Percentiles rank a stretch among this genome's conserved stretches.
These are phyloP conservation scores for Aspergillus fumigatus DNA, from an alignment of 2,329 filamentous ascomycete genomes.

Conservation along the genomic window DNA sequence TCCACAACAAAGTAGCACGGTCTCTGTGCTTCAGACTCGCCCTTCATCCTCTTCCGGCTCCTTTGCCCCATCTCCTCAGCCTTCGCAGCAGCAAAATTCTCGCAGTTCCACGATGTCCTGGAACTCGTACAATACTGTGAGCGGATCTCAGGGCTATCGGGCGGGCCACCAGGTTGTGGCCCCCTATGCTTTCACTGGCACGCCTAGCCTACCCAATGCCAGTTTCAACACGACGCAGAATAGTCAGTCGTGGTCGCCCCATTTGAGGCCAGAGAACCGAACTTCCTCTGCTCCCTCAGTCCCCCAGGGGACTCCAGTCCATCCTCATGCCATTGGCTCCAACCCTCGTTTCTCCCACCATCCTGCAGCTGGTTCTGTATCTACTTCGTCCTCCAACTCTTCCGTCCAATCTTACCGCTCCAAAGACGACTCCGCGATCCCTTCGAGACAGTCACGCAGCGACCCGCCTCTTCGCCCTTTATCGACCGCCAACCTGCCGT, in stretches of 20 bases:
- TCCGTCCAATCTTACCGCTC: conserved; percentile 41
- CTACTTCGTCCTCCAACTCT: conserved; percentile 49
- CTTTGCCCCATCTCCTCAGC: conserved; percentile 40
- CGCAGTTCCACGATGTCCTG: conserved; percentile 38
- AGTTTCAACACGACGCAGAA: conserved; percentile 45
- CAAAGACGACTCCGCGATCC: conserved; percentile 48
- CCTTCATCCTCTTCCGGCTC: conserved; percentile 61
- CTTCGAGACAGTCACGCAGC: conserved; percentile 34
- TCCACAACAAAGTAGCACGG: conserved; percentile 68
- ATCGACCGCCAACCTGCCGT: conserved; percentile 48
- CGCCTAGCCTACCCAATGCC: conserved; percentile 58
- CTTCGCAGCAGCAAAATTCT: conserved; percentile 35
- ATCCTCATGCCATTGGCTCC: conserved; percentile 23
- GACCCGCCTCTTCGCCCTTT: conserved; percentile 38
- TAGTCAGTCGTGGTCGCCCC: conserved; percentile 51
- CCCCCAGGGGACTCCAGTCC: conserved; percentile 35
- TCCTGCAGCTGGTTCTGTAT: conserved; percentile 50
- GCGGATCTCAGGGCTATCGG: conserved; percentile 44
- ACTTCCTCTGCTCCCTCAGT: conserved; percentile 50
- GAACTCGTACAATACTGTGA: conserved; percentile 38
- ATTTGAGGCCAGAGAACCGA: conserved; percentile 54
- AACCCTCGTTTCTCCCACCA: conserved; percentile 40
- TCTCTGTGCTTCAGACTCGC: conserved; percentile 71
- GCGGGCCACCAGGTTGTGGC: conserved; percentile 59
- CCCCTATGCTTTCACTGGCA: conserved; percentile 70